Percentiles rank a stretch among this genome's conserved stretches.
Conservation (phyloP, 2,329 filamentous ascomycete species). For the Didymella arachidicola region DNA sequence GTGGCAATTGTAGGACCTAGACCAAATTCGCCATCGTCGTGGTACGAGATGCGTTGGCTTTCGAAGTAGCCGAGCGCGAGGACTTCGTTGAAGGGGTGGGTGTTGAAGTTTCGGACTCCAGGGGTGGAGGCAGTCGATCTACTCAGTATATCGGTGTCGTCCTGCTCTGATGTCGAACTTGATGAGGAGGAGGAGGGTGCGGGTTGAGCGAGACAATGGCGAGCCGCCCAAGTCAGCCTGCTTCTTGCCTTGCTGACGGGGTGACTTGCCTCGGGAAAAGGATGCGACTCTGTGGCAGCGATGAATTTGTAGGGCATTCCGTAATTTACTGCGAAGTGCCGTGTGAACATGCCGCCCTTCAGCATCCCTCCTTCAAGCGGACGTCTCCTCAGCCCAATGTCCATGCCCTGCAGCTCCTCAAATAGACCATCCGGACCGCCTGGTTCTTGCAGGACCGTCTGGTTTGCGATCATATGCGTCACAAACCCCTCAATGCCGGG, state of each 20-base stretch:
- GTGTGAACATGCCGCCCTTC: conserved; percentile 57
- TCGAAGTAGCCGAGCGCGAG: conserved; percentile 70
- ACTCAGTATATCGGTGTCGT: neutral
- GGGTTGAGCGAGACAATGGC: conserved; percentile 49
- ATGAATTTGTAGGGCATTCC: conserved; percentile 73
- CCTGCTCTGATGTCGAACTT: neutral
- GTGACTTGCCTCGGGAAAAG: conserved; percentile 41
- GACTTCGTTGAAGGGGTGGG: conserved; percentile 66
- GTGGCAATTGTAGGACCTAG: conserved; percentile 70
- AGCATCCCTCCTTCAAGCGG: conserved; percentile 29
- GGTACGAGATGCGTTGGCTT: conserved; percentile 65
- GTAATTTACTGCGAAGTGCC: conserved; percentile 64
- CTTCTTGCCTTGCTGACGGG: conserved; percentile 61
- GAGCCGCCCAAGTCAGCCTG: conserved; percentile 64
- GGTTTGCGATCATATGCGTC: conserved; percentile 66
- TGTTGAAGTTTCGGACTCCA: neutral
- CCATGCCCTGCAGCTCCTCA: conserved; percentile 51
- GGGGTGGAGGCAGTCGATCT: neutral
- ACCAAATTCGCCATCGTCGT: conserved; percentile 71
- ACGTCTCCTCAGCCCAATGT: conserved; percentile 47
- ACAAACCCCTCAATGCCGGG: conserved; percentile 56
- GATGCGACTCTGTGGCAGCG: conserved; percentile 55
- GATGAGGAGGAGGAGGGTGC: conserved; percentile 1
- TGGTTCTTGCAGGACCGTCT: conserved; percentile 58
- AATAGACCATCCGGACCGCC: conserved; percentile 71